Conservation (phyloP, 257 asterid genomes). For the Plectranthus barbatus region DNA sequence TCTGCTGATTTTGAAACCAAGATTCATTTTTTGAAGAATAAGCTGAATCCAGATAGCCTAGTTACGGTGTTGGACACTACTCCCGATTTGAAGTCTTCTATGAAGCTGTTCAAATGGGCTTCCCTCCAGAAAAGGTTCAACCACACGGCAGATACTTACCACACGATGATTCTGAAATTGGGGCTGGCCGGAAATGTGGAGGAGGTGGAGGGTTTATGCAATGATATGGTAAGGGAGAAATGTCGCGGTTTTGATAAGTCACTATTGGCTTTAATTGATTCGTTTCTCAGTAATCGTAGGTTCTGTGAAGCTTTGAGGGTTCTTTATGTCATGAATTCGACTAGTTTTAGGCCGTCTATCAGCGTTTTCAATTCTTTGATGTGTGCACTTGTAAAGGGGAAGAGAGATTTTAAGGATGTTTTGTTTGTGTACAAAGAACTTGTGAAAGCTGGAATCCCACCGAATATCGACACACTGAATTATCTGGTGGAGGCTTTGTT, state of each 20-base stretch:
- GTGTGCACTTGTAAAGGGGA: slow-evolving; percentile 50
- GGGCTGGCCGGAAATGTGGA: slow-evolving; percentile 66
- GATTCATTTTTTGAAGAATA: slow-evolving; percentile 35
- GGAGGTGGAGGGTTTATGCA: slow-evolving; percentile 68
- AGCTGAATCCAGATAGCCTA: slow-evolving; percentile 54
- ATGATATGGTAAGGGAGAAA: slow-evolving; percentile 56
- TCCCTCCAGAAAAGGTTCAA: slow-evolving; percentile 50
- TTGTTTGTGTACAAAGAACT: slow-evolving; percentile 80
- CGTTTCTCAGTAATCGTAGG: slow-evolving; percentile 40
- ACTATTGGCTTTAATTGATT: slow-evolving; percentile 45
- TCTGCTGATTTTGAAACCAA: slow-evolving; percentile 47
- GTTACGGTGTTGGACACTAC: slow-evolving; percentile 42
- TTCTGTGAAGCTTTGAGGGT: slow-evolving; percentile 62
- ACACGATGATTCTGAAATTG: slow-evolving; percentile 55
- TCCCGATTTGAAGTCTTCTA: slow-evolving; percentile 59
- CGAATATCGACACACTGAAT: slow-evolving; percentile 59
- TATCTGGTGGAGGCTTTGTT: slow-evolving; percentile 63
- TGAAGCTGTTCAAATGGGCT: slow-evolving; percentile 72
- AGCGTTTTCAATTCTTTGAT: slow-evolving; percentile 40
- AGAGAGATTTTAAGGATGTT: slow-evolving; percentile 61
- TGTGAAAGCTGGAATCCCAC: slow-evolving; percentile 64
- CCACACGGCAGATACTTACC: slow-evolving; percentile 59
- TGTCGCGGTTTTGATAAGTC: slow-evolving; percentile 41
- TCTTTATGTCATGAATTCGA: slow-evolving; percentile 47
- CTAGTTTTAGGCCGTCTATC: slow-evolving; percentile 43